Evolutionary conservation across 257 asterid genomes (phyloP).

Genomic region (Mentha longifolia): DNA sequence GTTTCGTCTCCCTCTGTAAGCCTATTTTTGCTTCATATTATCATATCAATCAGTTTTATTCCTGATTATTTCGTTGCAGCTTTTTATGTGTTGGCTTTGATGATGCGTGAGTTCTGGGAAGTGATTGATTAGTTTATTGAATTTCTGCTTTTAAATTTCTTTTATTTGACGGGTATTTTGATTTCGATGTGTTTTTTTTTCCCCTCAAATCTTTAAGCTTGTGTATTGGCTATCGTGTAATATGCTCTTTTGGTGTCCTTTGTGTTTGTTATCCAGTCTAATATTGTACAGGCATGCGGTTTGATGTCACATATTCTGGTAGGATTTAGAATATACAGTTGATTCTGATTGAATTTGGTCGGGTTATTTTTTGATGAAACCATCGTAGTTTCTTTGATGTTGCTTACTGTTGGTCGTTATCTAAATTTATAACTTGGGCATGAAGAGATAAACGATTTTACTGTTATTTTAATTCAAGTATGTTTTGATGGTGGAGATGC

Average conservation of each 20-base stretch:
- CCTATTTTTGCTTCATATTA: conserved; percentile 2
- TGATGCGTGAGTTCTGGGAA: conserved; percentile 21
- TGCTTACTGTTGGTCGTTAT: not conserved
- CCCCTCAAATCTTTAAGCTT: not conserved
- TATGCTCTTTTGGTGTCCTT: not conserved
- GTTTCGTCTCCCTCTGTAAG: conserved; percentile 57
- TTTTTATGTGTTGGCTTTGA: conserved; percentile 1
- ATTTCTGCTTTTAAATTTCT: conserved; percentile 15
- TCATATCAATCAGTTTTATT: not conserved
- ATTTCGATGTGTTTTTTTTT: not conserved
- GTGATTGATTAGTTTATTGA: conserved; percentile 17
- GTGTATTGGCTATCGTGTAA: not conserved
- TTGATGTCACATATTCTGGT: not conserved
- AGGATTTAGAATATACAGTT: not conserved
- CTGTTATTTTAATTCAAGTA: not conserved
- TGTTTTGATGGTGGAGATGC: not conserved
- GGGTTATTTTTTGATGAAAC: not conserved
- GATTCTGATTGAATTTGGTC: conserved; percentile 22
- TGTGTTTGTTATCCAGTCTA: conserved; percentile 8
- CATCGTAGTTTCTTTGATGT: not conserved
- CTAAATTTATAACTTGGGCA: conserved; percentile 3
- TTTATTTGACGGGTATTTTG: conserved; percentile 11
- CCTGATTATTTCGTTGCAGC: not conserved
- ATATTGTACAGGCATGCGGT: conserved; percentile 7
- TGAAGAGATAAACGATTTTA: not conserved